A percentile compares a stretch with the other conserved stretches of the same genome.
These are phyloP conservation scores for Aegle marmelos DNA, from an alignment of 345 rosid species.

Conservation along the genomic window DNA sequence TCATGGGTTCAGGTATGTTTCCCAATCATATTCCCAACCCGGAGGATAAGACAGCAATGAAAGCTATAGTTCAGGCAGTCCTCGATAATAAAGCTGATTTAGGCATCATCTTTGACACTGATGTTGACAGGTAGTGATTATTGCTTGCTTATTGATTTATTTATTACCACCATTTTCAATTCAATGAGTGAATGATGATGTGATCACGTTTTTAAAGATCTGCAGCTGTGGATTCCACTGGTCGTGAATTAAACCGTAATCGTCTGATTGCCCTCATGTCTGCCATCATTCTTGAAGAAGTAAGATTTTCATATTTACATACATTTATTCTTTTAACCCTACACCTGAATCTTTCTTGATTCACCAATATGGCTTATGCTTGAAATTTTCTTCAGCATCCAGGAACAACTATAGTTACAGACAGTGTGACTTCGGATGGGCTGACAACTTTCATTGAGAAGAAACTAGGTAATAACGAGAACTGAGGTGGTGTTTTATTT, in stretches of 20 bases:
- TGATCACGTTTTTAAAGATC: slow-evolving; percentile 49
- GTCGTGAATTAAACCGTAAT: slow-evolving; percentile 87
- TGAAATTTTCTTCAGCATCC: slow-evolving; percentile 63
- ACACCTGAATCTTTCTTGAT: neutral
- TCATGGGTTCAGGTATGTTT: slow-evolving; percentile 62
- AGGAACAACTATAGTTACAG: slow-evolving; percentile 93
- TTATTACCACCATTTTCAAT: neutral
- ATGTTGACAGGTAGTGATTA: slow-evolving; percentile 77
- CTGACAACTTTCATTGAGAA: slow-evolving; percentile 80
- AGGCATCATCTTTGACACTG: slow-evolving; percentile 98
- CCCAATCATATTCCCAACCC: slow-evolving; percentile 99
- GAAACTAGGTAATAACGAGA: slow-evolving; percentile 72
- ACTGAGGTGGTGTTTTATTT: neutral
- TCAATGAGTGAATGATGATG: neutral
- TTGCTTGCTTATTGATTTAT: neutral
- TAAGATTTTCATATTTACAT: slow-evolving; percentile 33
- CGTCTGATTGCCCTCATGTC: slow-evolving; percentile 87
- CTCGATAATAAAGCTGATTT: slow-evolving; percentile 86
- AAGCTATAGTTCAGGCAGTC: slow-evolving; percentile 83
- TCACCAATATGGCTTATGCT: neutral
- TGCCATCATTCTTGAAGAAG: slow-evolving; percentile 95
- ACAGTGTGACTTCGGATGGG: slow-evolving; percentile 98
- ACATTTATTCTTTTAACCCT: neutral
- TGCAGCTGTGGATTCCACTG: slow-evolving; percentile 97
- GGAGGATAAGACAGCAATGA: slow-evolving; percentile 93